Conservation (phyloP, 805 yeast species). For the Candida ovalis region DNA sequence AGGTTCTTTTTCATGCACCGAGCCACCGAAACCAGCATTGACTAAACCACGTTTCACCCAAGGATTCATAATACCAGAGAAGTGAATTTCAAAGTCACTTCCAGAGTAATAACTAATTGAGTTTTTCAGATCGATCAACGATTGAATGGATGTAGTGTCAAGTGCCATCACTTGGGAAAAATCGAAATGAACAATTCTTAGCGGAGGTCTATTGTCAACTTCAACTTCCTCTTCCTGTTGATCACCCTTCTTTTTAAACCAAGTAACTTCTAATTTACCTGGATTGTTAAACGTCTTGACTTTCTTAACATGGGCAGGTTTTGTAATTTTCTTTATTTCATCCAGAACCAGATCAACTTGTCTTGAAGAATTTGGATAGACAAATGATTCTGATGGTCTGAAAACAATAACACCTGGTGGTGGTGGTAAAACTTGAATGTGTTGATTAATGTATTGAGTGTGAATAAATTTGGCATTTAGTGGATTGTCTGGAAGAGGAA, state of each 20-base stretch:
- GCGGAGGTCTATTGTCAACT: constrained; percentile 56
- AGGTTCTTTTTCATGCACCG: constrained; percentile 9
- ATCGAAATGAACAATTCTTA: constrained; percentile 75
- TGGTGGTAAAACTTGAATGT: constrained; percentile 62
- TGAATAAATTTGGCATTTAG: constrained; percentile 24
- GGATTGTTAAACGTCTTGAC: constrained; percentile 89
- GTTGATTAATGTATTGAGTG: constrained; percentile 45
- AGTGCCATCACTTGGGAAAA: constrained; percentile 71
- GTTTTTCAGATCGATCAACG: constrained; percentile 70
- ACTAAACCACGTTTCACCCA: constrained; percentile 81
- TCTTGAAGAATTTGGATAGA: constrained; percentile 75
- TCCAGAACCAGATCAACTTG: constrained; percentile 69
- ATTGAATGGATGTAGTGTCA: constrained; percentile 79
- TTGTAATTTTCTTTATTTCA: constrained; percentile 57
- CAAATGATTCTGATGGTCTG: constrained; percentile 75
- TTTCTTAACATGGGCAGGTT: constrained; percentile 47
- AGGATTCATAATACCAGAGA: constrained; percentile 77
- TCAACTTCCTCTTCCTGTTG: constrained; percentile 24
- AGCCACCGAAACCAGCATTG: constrained; percentile 69
- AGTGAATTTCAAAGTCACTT: constrained; percentile 83
- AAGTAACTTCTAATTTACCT: constrained; percentile 49
- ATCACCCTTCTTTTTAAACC: constrained; percentile 19
- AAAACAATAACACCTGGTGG: constrained; percentile 90
- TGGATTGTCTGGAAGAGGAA: constrained; percentile 47
- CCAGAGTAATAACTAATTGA: constrained; percentile 72